Evolutionary conservation across 2,329 filamentous ascomycete species (phyloP), one percentile per base, ranked within the genome.

Genomic region (Verticillium dahliae): DNA sequence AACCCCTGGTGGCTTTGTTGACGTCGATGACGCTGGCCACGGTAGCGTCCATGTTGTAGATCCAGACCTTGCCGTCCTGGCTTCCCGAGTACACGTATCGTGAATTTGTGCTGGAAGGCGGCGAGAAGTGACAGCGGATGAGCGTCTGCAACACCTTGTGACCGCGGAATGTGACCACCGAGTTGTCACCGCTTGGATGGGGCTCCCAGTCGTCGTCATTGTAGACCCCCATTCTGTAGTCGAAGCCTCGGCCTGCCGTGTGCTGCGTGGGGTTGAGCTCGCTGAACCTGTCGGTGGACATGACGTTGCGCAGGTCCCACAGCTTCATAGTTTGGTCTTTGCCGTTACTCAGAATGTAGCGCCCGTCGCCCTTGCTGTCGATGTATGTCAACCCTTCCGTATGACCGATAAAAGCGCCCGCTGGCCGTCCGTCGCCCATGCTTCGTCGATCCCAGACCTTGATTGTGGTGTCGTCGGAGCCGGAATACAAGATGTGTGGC

Each of bases 241-340:
- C 91, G 70, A 91, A 94, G 63, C 83, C 80, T 55, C 82, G 85
- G 31, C 72, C 72, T 27, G 74, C 73, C 1, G 83, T 85, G 68
- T 84, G 80, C 50, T 79, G 75, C n/a, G 79, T 76, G 4, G 84
- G 81, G 63, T 87, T 80, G 60, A 87, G 76, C 37, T 79, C 75
- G 56, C 81, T 79, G 62, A 86, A 90, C 59, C 81, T 78, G 38
- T 87, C 82, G 1, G 89, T 89, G 5, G 87, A 87, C 80, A 95
- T 90, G 82, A 92, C 94, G 81, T 91, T 96, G 59, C 94, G 84
- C 61, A 97, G 73, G 73, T 99, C 95, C 95, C 95, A 99, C 0
- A 99, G 82, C 76, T 98, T 98, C 86, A 96, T 96, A 52, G 89
- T 94, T 74, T 98, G 95, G 71, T 99, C 95, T 72, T 98, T 99